Conservation (phyloP, 768 basidiomycete genomes). For the Podaxis pistillaris region DNA sequence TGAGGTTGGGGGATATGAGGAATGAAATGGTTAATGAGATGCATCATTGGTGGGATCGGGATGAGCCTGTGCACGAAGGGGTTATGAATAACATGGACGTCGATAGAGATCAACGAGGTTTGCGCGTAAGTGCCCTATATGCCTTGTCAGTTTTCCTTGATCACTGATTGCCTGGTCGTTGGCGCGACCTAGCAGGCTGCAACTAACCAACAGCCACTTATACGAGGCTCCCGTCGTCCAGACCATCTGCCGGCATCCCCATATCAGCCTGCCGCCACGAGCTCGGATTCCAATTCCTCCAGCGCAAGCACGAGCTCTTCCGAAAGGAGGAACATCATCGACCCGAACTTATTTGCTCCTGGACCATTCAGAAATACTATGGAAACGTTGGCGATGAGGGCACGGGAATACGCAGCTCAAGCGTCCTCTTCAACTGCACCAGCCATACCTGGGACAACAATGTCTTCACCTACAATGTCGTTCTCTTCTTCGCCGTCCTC, state of each 20-base stretch:
- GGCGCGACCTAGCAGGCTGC: not conserved
- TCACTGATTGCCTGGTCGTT: not conserved
- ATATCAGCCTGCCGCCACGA: not conserved
- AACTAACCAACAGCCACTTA: not conserved
- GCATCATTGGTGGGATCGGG: not conserved
- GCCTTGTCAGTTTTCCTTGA: not conserved
- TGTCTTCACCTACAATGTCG: not conserved
- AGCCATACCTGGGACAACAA: constrained; percentile 6
- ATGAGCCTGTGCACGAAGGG: not conserved
- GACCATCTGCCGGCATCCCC: not conserved
- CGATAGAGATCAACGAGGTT: not conserved
- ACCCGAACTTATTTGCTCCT: constrained; percentile 38
- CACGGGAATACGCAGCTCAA: constrained; percentile 13
- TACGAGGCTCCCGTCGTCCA: not conserved
- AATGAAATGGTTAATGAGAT: constrained; percentile 1
- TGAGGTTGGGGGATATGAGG: constrained; percentile 7
- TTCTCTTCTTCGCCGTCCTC: not conserved
- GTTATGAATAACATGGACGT: not conserved
- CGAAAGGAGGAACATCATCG: constrained; percentile 17
- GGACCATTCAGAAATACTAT: constrained; percentile 51
- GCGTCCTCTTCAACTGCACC: constrained; percentile 10
- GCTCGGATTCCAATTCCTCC: not conserved
- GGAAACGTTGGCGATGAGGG: constrained; percentile 29
- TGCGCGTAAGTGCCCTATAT: not conserved
- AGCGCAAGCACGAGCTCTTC: not conserved